phyloP scores from a whole-genome alignment of 2,329 filamentous ascomycete genomes.

The Furcasterigmium furcatum region DNA sequence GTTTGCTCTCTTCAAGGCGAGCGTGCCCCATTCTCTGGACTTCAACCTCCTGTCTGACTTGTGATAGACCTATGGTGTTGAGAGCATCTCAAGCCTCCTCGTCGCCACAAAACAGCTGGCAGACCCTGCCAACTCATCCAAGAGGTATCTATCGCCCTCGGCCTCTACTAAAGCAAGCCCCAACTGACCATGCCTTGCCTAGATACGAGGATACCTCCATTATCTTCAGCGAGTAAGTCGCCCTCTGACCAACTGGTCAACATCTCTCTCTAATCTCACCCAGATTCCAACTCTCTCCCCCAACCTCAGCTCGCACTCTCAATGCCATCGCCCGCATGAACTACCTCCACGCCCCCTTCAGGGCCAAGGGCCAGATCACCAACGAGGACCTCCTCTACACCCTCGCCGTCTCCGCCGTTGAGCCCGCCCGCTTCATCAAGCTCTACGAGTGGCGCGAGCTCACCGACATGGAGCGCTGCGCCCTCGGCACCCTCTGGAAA shows the following conservation, averaged over 20 bases:
- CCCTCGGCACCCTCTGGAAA: constrained; percentile 69
- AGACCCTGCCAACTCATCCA: constrained; percentile 23
- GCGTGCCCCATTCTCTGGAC: neutral
- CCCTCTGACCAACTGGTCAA: constrained; percentile 24
- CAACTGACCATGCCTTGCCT: neutral
- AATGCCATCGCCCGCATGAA: constrained; percentile 35
- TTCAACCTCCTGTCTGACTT: neutral
- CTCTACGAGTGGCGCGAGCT: constrained; percentile 68
- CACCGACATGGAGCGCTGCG: constrained; percentile 65
- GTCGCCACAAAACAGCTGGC: constrained; percentile 30
- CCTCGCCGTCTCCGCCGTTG: constrained; percentile 57
- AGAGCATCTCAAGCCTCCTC: constrained; percentile 32
- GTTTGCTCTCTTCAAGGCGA: constrained; percentile 36
- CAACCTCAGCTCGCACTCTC: constrained; percentile 15
- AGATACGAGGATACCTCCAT: constrained; percentile 38
- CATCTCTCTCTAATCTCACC: neutral
- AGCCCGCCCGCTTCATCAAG: constrained; percentile 62
- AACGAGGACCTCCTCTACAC: constrained; percentile 36
- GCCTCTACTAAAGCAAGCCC: neutral
- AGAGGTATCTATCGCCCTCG: constrained; percentile 22
- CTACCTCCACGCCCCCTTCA: constrained; percentile 32
- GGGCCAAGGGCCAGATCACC: constrained; percentile 28
- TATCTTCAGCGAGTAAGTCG: constrained; percentile 30
- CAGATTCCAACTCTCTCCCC: neutral
- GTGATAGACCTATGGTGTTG: constrained; percentile 34